These are phyloP conservation scores for Juncus inflexus DNA, from an alignment of 176 grass and related monocot species.

Conservation along the genomic window DNA sequence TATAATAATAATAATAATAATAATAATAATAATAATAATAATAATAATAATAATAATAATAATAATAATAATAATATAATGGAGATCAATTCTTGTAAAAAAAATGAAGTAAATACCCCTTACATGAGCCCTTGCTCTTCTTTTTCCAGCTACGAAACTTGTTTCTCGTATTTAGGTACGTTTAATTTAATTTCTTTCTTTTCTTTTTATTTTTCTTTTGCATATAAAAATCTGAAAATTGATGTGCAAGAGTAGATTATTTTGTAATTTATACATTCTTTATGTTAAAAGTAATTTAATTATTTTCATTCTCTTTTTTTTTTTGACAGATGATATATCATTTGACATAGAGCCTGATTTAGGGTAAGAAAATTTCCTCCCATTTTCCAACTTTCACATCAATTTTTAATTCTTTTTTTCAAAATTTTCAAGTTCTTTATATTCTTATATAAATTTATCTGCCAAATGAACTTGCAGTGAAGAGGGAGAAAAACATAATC, in stretches of 20 bases:
- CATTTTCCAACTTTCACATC: slow-evolving; percentile 18
- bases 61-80: slow-evolving; percentile 25
- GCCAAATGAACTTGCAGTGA: slow-evolving; percentile 13
- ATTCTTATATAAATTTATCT: neutral
- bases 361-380: slow-evolving; percentile 3
- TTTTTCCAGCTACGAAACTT: slow-evolving; percentile 57
- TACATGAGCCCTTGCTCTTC: slow-evolving; percentile 56
- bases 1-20: slow-evolving; percentile 30
- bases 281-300: slow-evolving; percentile 20
- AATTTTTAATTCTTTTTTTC: slow-evolving; percentile 8
- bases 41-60: too few species aligned
- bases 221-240: too few species aligned
- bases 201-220: too few species aligned
- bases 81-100: slow-evolving; percentile 23
- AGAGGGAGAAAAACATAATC: slow-evolving; percentile 1
- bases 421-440: slow-evolving; percentile 9
- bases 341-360: slow-evolving; percentile 41
- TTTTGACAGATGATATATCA: slow-evolving; percentile 32
- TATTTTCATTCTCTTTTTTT: slow-evolving; percentile 15
- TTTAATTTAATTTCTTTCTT: neutral
- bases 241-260: too few species aligned
- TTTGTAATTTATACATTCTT: slow-evolving; percentile 11
- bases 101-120: slow-evolving; percentile 33
- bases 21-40: too few species aligned
- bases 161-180: slow-evolving; percentile 65